Conservation (phyloP, 2,329 filamentous ascomycete genomes). For the Cladophialophora exuberans region DNA sequence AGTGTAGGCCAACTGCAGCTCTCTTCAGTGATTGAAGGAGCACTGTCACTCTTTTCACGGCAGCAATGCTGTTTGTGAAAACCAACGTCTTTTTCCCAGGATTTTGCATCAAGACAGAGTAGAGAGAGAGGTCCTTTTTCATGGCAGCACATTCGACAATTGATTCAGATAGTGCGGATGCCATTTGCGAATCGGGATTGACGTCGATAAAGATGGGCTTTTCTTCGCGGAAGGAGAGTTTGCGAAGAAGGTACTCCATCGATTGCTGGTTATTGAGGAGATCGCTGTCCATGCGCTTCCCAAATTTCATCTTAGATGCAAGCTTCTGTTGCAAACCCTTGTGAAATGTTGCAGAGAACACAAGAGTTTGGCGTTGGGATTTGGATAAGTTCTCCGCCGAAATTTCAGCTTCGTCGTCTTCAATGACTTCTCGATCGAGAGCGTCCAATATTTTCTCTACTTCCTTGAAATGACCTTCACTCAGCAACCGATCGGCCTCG, state of each 20-base stretch:
- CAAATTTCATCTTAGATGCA: slow-evolving; percentile 63
- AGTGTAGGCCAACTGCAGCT: slow-evolving; percentile 75
- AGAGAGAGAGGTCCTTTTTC: slow-evolving; percentile 97
- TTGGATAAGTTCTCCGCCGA: slow-evolving; percentile 21
- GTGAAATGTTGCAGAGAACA: slow-evolving; percentile 96
- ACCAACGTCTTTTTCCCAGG: slow-evolving; percentile 80
- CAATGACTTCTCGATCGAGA: slow-evolving; percentile 65
- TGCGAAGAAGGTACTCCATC: slow-evolving; percentile 89
- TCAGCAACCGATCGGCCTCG: slow-evolving; percentile 89
- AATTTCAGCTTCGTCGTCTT: slow-evolving; percentile 54
- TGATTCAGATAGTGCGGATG: slow-evolving; percentile 80
- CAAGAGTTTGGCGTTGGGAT: slow-evolving; percentile 75
- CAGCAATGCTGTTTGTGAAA: slow-evolving; percentile 94
- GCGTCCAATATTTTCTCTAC: slow-evolving; percentile 83
- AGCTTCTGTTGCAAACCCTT: slow-evolving; percentile 90
- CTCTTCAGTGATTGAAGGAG: slow-evolving; percentile 82
- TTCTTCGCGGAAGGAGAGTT: slow-evolving; percentile 82
- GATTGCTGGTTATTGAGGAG: slow-evolving; percentile 71
- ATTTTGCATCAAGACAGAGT: slow-evolving; percentile 75
- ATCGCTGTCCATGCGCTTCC: slow-evolving; percentile 59
- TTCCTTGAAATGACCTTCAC: slow-evolving; percentile 94
- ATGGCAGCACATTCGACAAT: slow-evolving; percentile 89
- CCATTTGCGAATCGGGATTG: slow-evolving; percentile 88
- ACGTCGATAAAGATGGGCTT: slow-evolving; percentile 90
- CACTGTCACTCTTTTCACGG: slow-evolving; percentile 82